Conservation (phyloP, 768 basidiomycete genomes). For the Strobilomyces dryophilus region DNA sequence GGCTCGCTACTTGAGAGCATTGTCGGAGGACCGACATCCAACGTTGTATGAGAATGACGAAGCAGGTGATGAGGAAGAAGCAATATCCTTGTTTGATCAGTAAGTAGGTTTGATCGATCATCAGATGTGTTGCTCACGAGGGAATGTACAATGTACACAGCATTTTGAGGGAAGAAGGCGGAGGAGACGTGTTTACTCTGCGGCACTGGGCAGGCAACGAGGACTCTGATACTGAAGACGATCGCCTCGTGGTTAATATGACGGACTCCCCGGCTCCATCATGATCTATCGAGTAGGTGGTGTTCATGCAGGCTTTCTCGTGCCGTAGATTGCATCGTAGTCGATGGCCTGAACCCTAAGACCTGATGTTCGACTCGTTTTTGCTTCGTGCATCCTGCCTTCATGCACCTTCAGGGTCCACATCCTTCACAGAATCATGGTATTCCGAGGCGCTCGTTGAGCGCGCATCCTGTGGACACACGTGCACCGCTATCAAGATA, state of each 20-base stretch:
- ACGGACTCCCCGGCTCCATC: constrained; percentile 20
- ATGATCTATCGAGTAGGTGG: constrained; percentile 4
- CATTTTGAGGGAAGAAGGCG: constrained; percentile 56
- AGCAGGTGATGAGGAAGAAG: constrained; percentile 47
- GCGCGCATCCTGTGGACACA: constrained; percentile 14
- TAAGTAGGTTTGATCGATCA: constrained; percentile 33
- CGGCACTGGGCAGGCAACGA: constrained; percentile 38
- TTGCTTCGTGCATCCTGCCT: not conserved
- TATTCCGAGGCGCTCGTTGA: constrained; percentile 1
- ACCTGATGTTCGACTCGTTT: constrained; percentile 8
- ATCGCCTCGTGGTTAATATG: constrained; percentile 19
- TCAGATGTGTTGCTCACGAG: constrained; percentile 4
- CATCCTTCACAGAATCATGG: not conserved
- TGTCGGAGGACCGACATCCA: constrained; percentile 25
- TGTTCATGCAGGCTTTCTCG: constrained; percentile 3
- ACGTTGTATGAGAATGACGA: constrained; percentile 27
- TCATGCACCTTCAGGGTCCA: not conserved
- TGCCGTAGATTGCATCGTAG: constrained; percentile 11
- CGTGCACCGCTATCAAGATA: constrained; percentile 11
- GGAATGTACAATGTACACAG: constrained; percentile 30
- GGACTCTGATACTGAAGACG: constrained; percentile 23
- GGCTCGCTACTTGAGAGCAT: constrained; percentile 35
- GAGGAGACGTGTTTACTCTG: constrained; percentile 49
- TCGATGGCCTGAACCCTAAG: constrained; percentile 3
- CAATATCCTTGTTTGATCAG: constrained; percentile 72